Conservation (phyloP, 2,329 filamentous ascomycete species). For the Cordyceps farinosa region DNA sequence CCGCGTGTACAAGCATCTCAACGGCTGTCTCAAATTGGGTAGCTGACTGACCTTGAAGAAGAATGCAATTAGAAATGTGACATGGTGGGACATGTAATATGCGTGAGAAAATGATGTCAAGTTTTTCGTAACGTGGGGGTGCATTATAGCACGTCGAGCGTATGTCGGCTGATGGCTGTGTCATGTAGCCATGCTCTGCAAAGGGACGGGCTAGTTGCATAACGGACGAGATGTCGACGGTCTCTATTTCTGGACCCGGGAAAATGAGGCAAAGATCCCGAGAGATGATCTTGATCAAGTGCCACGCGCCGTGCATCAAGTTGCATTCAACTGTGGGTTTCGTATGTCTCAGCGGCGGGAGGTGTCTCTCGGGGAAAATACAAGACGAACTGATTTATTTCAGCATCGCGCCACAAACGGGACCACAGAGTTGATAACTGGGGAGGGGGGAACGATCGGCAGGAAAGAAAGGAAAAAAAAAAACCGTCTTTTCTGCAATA, state of each 20-base stretch:
- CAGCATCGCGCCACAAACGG: slow-evolving; percentile 8
- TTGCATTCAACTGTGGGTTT: not conserved
- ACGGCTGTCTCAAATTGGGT: too few relatives aligned
- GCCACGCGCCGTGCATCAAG: not conserved
- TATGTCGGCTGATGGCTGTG: too few relatives aligned
- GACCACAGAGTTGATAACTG: not conserved
- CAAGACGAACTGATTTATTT: not conserved
- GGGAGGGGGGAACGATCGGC: not conserved
- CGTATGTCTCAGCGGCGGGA: not conserved
- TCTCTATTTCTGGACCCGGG: not conserved
- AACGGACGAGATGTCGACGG: too few relatives aligned
- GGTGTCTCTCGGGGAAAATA: not conserved
- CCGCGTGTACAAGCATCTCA: too few relatives aligned
- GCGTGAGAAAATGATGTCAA: too few relatives aligned
- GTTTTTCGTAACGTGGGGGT: too few relatives aligned
- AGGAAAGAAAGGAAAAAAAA: not conserved
- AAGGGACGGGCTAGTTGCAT: not conserved
- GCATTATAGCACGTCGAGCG: too few relatives aligned
- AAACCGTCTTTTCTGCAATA: not conserved
- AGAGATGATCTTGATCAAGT: not conserved
- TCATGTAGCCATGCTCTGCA: too few relatives aligned
- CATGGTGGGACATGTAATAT: too few relatives aligned
- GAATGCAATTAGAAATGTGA: too few relatives aligned
- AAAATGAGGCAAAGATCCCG: not conserved
- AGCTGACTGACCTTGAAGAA: too few relatives aligned